Conservation (phyloP, 1,284 basidiomycete genomes). For the Ceratobasidium sp. region DNA sequence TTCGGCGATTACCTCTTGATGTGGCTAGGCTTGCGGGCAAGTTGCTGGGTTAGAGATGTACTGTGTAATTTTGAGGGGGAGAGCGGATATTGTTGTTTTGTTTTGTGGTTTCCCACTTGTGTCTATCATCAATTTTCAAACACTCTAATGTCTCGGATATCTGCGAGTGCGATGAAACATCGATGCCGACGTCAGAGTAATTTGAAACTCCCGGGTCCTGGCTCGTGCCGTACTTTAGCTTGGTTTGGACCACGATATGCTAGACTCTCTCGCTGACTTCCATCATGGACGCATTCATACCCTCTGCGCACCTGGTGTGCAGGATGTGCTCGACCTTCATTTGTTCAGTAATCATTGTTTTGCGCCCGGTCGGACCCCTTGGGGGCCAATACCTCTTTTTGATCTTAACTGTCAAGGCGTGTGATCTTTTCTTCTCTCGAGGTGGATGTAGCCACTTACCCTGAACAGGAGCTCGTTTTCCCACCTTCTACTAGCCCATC, state of each 20-base stretch:
- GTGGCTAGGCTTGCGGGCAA: neutral
- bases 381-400: conserved; percentile 61
- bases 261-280: neutral
- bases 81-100: conserved; percentile 32
- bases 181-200: conserved; percentile 9
- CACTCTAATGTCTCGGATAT: conserved; percentile 10
- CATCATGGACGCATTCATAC: conserved; percentile 25
- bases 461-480: conserved; percentile 59
- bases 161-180: neutral
- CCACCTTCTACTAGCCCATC: conserved; percentile 61
- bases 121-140: conserved; percentile 35
- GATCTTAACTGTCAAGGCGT: conserved; percentile 57
- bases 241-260: conserved; percentile 2
- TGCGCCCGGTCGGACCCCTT: conserved; percentile 58
- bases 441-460: neutral
- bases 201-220: conserved; percentile 20
- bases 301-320: conserved; percentile 27
- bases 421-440: neutral
- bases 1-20: conserved; percentile 30
- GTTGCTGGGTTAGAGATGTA: conserved; percentile 1
- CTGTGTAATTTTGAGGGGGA: conserved; percentile 40
- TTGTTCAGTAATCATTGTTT: conserved; percentile 58
- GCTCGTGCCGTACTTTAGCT: neutral
- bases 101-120: conserved; percentile 40
- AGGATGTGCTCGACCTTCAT: conserved; percentile 54